Base-by-base conservation (phyloP, 2,329 filamentous ascomycete species). In the Fusarium sp. region DNA sequence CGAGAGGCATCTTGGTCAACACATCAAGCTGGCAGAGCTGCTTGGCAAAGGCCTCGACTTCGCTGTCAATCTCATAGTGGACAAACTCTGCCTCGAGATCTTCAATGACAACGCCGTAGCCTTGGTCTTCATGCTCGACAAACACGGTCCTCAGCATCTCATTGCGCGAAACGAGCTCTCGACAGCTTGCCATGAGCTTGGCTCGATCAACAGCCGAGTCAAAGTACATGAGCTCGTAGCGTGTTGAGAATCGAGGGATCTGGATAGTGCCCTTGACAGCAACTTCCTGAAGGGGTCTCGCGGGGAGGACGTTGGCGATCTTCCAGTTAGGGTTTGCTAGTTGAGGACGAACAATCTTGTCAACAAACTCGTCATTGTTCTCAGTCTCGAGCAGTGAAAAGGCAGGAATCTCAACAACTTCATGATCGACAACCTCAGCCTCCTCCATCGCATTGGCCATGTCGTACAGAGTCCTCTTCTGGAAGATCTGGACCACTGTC, bases 61-160 rank as follows among this genome's bases (percentile, higher is more conserved):
- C 83, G 52, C 68, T 67, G 50, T 89, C 87, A 9, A 89, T 59
- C 11, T 54, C 67, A 27, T 66, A 41, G 23, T n/a, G 20, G 5
- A 39, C 56, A 39, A 58, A 58, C 10, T 27, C 35, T 58, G 32
- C 56, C 9, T 41, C 35, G 35, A 39, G 35, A 2, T 39, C 34
- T 23, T 39, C 56, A 2, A 93, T 82, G 0, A 93, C 88, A 2
- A 91, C 88, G 64, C 88, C 87, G 69, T 90, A 86, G 75, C 87
- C 89, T 41, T 84, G 83, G 7, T 83, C 83, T 25, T 85, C 83
- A 67, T 86, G 83, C 66, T 87, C 84, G 16, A 92, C 85, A 71
- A 93, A 93, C 6, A 93, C 88, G 0, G 91, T 93, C 6, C 91
- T 88, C 4, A 93, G 83, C 27, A 93, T 91, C 75, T 93, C 91